Conservation (phyloP, 2,329 filamentous ascomycete genomes). For the Calonectria montana region DNA sequence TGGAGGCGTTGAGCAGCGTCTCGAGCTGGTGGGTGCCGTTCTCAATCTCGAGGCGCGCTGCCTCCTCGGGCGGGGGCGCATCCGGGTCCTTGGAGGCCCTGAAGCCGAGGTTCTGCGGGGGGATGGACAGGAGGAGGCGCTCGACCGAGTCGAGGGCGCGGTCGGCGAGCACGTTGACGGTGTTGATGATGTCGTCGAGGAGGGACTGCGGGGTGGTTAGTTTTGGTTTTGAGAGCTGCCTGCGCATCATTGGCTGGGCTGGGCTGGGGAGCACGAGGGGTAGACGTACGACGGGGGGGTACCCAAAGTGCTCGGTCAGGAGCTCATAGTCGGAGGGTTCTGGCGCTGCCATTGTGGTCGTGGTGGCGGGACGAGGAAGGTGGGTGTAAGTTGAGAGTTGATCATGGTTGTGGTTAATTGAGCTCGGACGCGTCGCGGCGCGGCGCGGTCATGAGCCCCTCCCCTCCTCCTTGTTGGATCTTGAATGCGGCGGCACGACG, state of each 20-base stretch:
- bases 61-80: slow-evolving; percentile 54
- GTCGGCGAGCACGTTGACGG: slow-evolving; percentile 92
- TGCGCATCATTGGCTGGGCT: background rate
- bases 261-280: background rate
- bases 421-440: slow-evolving; percentile 33
- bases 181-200: slow-evolving; percentile 98
- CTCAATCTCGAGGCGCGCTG: slow-evolving; percentile 77
- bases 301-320: slow-evolving; percentile 95
- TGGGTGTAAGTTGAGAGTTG: slow-evolving; percentile 19
- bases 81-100: slow-evolving; percentile 54
- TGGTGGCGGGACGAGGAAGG: background rate
- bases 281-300: slow-evolving; percentile 84
- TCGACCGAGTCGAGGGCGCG: slow-evolving; percentile 90
- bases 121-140: slow-evolving; percentile 78
- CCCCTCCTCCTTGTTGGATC: background rate
- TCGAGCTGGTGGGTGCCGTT: slow-evolving; percentile 88
- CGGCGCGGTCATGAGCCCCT: slow-evolving; percentile 23
- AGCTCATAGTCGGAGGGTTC: slow-evolving; percentile 70
- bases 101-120: slow-evolving; percentile 86
- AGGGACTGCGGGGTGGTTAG: slow-evolving; percentile 71
- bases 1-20: slow-evolving; percentile 82
- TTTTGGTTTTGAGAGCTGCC: background rate
- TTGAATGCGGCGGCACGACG: background rate
- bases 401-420: slow-evolving; percentile 13
- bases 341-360: slow-evolving; percentile 45